Conservation (phyloP, 129 eudicot species). For the Artemisia argyi region DNA sequence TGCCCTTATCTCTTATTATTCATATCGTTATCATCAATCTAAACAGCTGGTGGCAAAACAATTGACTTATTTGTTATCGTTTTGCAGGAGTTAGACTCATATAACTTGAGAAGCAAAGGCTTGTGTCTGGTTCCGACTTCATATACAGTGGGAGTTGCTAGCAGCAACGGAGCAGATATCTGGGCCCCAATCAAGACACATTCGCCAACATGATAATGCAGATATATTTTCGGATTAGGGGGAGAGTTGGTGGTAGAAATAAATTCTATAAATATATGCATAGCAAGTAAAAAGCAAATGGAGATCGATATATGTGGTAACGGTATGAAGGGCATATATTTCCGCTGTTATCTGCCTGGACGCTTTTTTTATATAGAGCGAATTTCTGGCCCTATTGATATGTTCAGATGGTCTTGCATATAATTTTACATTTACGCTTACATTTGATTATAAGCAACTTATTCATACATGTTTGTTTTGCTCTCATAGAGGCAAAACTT, state of each 20-base stretch:
- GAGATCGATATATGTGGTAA: constrained; percentile 16
- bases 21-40: neutral
- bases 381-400: too few relatives aligned
- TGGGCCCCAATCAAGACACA: constrained; percentile 91
- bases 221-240: constrained; percentile 16
- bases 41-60: neutral
- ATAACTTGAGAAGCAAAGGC: constrained; percentile 71
- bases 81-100: constrained; percentile 46
- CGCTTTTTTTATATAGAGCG: too few relatives aligned
- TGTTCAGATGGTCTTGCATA: too few relatives aligned
- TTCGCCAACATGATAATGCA: constrained; percentile 36
- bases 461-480: too few relatives aligned
- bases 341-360: neutral
- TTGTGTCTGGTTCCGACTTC: constrained; percentile 73
- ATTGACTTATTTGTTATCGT: neutral
- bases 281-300: constrained; percentile 19
- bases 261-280: constrained; percentile 12
- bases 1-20: too few relatives aligned
- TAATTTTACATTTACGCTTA: too few relatives aligned
- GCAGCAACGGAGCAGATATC: constrained; percentile 94
- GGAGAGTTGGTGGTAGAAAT: constrained; percentile 28
- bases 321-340: neutral
- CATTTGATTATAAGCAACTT: too few relatives aligned
- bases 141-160: constrained; percentile 56
- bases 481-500: too few relatives aligned